A percentile compares a stretch with the other conserved stretches of the same genome.
Evolutionary conservation across 2,329 filamentous ascomycete genomes (phyloP).

Genomic region (Thielaviopsis musarum): DNA sequence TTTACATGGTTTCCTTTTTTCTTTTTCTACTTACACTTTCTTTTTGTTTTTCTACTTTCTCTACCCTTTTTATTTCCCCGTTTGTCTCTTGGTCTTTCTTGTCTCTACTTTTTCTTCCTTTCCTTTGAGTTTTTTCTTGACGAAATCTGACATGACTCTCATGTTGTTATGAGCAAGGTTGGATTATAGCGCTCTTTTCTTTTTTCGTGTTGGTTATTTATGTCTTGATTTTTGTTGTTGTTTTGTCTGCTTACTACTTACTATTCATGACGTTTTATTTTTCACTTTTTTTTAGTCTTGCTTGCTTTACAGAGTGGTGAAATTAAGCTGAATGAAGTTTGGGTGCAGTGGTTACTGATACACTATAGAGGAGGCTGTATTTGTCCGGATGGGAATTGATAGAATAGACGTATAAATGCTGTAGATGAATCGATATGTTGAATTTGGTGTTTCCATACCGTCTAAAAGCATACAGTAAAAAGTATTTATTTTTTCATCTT

Average conservation of each 20-base stretch:
- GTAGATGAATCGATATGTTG: not conserved
- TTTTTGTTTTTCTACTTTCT: not conserved
- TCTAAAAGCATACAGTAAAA: not conserved
- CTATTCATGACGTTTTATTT: slow-evolving; percentile 14
- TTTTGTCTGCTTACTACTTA: not conserved
- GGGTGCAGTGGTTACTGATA: not conserved
- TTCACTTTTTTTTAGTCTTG: not conserved
- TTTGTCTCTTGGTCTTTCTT: not conserved
- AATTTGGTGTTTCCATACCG: not conserved
- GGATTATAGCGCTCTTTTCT: not conserved
- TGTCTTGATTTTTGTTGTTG: not conserved
- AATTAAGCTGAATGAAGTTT: not conserved
- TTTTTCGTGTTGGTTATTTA: not conserved
- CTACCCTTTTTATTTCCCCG: not conserved
- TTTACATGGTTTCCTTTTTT: slow-evolving; percentile 10
- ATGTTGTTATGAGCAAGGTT: slow-evolving; percentile 1
- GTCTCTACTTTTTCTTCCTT: not conserved
- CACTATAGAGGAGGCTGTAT: not conserved
- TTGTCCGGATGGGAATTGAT: not conserved
- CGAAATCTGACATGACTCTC: not conserved
- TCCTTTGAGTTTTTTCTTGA: not conserved
- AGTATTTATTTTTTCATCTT: not conserved
- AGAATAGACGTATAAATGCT: not conserved
- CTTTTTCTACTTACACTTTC: not conserved
- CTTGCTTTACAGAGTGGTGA: not conserved